Base-by-base conservation (phyloP, 352 stramenopile genomes). In the Phytophthora fragariaefolia region DNA sequence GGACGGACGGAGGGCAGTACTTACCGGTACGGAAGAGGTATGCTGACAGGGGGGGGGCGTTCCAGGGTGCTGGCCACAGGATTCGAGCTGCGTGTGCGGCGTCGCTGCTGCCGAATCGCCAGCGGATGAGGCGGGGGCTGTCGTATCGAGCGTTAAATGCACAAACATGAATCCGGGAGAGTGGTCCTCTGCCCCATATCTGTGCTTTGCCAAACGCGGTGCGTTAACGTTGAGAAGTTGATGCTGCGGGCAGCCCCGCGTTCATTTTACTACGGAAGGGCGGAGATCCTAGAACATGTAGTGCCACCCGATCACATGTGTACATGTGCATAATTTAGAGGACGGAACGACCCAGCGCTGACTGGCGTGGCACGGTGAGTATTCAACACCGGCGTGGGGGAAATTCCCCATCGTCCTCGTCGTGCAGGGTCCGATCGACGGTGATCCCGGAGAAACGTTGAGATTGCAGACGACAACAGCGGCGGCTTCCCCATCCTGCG, bases 381-480 rank as follows among this genome's bases (percentile, higher is more conserved):
- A 74, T 71, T 63, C 66, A 74, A 71, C 53, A 34, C 20, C 17
- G 38, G 20, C 27, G 46, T 43, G 42, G 23, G 40, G 6, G 36
- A 26, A 18, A n/a, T 65, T 63, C 30, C 60, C 66, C 66, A 74
- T 74, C 66, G 66, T 67, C 61, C 61, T 59, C 55, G 18, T 55
- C 48, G 66, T 71, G 61, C 66, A 69, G 43, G 53, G 38, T 61
- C 28, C 55, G 30, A 61, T 71, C 40, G 56, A 42, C 42, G 23
- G 15, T 36, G 64, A 45, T 36, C 10, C 22, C 15, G 36, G 59
- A 40, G 53, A 30, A 58, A 63, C 52, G 46, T 67, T 58, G 27
- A 26, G 18, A 8, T 6, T 48, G 48, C 24, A 23, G n/a, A 17
- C 26, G 23, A 27, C 51, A 22, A 27, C 20, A 17, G 45, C 24